Conservation (phyloP, 768 basidiomycete species). For the Hypholoma sublateritium region DNA sequence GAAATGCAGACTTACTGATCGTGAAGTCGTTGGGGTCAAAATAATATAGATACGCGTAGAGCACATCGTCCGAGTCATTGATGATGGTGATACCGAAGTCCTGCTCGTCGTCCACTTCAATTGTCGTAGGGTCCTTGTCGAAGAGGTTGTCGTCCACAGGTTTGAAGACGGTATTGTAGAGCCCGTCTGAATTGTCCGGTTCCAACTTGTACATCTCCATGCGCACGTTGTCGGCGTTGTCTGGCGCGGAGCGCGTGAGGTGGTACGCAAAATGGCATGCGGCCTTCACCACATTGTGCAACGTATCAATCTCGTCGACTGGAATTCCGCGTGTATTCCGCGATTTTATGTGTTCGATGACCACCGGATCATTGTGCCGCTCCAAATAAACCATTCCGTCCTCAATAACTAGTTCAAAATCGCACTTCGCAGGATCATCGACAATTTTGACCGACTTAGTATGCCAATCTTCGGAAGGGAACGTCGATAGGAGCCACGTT, state of each 20-base stretch:
- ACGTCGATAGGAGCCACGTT: conserved; percentile 25
- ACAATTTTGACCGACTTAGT: conserved; percentile 15
- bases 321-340: conserved; percentile 18
- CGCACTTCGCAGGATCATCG: conserved; percentile 14
- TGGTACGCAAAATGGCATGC: conserved; percentile 29
- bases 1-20: conserved; percentile 26
- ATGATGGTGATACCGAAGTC: conserved; percentile 34
- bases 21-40: conserved; percentile 40
- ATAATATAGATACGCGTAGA: conserved; percentile 41
- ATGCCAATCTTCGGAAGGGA: conserved; percentile 13
- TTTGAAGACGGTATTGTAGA: conserved; percentile 14
- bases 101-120: conserved; percentile 24
- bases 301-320: conserved; percentile 3
- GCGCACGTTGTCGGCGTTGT: conserved; percentile 22
- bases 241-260: conserved; percentile 20
- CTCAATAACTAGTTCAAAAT: conserved; percentile 19
- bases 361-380: conserved; percentile 19
- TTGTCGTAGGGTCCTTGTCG: conserved; percentile 22
- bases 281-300: conserved; percentile 19
- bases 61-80: conserved; percentile 29
- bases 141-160: conserved; percentile 28
- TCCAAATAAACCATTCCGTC: conserved; percentile 20
- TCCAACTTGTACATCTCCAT: conserved; percentile 31
- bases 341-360: conserved; percentile 19
- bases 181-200: conserved; percentile 17